Conservation (phyloP, 192 early-diverging fungal genomes). For the Coemansia sp. region DNA sequence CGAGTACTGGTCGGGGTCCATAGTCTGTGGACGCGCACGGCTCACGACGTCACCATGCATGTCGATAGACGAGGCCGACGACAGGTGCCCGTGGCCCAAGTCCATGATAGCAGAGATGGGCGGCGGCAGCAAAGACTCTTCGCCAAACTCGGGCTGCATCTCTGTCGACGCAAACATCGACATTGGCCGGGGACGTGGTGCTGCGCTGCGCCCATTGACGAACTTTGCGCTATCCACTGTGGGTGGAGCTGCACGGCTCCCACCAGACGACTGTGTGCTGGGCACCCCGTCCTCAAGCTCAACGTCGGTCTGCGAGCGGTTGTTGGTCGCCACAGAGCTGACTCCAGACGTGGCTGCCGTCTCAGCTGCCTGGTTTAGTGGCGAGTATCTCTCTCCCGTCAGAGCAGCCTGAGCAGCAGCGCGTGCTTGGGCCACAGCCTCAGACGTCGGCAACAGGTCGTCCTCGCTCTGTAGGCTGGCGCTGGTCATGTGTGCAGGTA, state of each 20-base stretch:
- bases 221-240: not conserved
- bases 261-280: not conserved
- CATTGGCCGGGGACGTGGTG: constrained; percentile 51
- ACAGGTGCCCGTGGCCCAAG: constrained; percentile 35
- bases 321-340: constrained; percentile 35
- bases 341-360: constrained; percentile 23
- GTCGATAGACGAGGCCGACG: constrained; percentile 51
- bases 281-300: constrained; percentile 23
- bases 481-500: constrained; percentile 10
- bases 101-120: constrained; percentile 48
- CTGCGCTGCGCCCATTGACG: constrained; percentile 1
- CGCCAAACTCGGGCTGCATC: constrained; percentile 41
- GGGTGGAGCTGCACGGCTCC: not conserved
- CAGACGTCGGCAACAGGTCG: constrained; percentile 27
- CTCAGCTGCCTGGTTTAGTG: not conserved
- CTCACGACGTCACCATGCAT: constrained; percentile 3
- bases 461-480: constrained; percentile 19
- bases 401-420: constrained; percentile 52
- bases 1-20: constrained; percentile 26
- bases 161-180: constrained; percentile 58
- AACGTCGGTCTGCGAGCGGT: constrained; percentile 29
- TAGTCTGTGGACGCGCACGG: constrained; percentile 29
- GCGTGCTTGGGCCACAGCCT: constrained; percentile 46
- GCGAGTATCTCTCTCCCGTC: constrained; percentile 24
- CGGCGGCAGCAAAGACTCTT: constrained; percentile 33